Base-by-base conservation (phyloP, 345 rosid species). In the Capsella bursapastoris region DNA sequence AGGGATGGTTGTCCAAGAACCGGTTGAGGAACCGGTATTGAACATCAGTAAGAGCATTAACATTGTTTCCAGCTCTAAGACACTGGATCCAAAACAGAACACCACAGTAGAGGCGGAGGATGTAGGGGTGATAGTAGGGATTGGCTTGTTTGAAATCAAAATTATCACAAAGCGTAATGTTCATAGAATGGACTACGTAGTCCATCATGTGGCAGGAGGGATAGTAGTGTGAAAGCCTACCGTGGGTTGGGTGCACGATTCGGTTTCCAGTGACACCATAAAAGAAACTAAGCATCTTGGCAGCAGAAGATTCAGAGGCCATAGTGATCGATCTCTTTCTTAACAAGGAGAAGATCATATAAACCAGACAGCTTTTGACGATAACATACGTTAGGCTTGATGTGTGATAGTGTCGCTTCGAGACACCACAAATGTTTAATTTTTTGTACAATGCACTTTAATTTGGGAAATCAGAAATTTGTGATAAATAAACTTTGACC, bases 131-230 rank as follows among this genome's bases (percentile, higher is more conserved):
- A 35, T 57, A 57, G 63, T 34, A 6, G 14, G 63, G 63, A 1
- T 16, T 57, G 13, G 44, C 44, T 7, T 44, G 28, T 41, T 35
- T 57, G 44, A 34, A 57, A 15, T 3, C 10, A 16, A 34, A 35
- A 35, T 7, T 35, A 34, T 57, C 44, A 35, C 63, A 57, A 57
- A 57, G n/a, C 14, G 43, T 15, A 12, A 5, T 57, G 44, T 57
- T 57, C 28, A 35, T 57, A 34, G 44, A 1, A 18, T 35, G 63
- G 63, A 57, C 44, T 35, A 35, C 7, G 10, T 35, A 35, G 37
- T 34, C 37, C 31, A 51, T 51, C 62, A 57, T 57, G 43, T 32
- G 62, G 6, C 62, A 57, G 7, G 62, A 57, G 15, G 62, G 62
- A 22, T 57, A 8, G 41, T 57, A 34, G 43, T 57, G 15, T 8